phyloP scores from a whole-genome alignment of 2,329 filamentous ascomycete species.

The Rachicladosporium sp. region DNA sequence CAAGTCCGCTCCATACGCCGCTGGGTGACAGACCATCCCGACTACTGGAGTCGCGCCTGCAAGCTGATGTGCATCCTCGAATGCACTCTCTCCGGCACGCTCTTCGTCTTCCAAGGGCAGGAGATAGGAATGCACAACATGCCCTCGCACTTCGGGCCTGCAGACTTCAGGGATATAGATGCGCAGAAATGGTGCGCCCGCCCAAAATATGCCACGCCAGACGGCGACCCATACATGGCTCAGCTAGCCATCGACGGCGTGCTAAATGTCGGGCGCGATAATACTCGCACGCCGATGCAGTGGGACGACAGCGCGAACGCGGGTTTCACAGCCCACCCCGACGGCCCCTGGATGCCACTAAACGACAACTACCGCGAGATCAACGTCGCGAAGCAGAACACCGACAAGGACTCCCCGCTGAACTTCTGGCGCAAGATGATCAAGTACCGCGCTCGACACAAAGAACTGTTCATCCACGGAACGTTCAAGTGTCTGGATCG shows the following conservation, averaged over 20 bases:
- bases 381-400: conserved; percentile 48
- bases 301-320: conserved; percentile 49
- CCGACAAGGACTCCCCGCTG: conserved; percentile 42
- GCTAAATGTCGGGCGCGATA: conserved; percentile 53
- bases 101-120: conserved; percentile 59
- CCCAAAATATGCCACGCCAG: conserved; percentile 53
- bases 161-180: conserved; percentile 4
- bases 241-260: conserved; percentile 33
- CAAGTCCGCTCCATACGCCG: conserved; percentile 46
- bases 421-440: conserved; percentile 46
- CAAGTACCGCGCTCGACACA: conserved; percentile 44
- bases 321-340: conserved; percentile 47
- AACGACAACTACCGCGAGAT: conserved; percentile 49
- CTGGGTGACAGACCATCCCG: conserved; percentile 4
- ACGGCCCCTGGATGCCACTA: conserved; percentile 56
- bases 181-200: conserved; percentile 30
- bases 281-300: conserved; percentile 60
- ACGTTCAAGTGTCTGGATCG: conserved; percentile 45
- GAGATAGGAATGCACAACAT: conserved; percentile 57
- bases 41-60: conserved; percentile 37
- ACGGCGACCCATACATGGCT: conserved; percentile 13
- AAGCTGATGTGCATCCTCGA: conserved; percentile 50
- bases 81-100: conserved; percentile 48
- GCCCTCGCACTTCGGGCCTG: conserved; percentile 41
- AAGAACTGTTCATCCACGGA: conserved; percentile 56